Evolutionary conservation across 768 basidiomycete species (phyloP).

Genomic region (Holtermannia corniformis): DNA sequence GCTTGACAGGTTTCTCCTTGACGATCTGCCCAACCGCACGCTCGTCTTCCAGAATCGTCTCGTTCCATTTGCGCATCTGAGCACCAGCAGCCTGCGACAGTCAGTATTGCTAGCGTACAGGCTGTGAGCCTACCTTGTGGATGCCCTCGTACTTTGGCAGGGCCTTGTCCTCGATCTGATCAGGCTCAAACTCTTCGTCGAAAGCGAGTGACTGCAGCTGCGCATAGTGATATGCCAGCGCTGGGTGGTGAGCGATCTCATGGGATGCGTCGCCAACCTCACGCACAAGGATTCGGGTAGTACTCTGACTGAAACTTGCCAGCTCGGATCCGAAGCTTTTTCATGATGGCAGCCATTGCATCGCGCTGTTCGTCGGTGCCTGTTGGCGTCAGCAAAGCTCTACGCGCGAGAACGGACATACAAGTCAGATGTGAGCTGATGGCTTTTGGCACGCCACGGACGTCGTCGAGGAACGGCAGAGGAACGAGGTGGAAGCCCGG

Average conservation of each 20-base stretch:
- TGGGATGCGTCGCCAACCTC: background rate
- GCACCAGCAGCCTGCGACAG: conserved; percentile 49
- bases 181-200: conserved; percentile 70
- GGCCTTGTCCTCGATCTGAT: conserved; percentile 69
- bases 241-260: conserved; percentile 43
- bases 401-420: conserved; percentile 30
- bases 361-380: conserved; percentile 62
- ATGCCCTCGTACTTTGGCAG: conserved; percentile 66
- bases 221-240: conserved; percentile 76
- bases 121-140: conserved; percentile 56
- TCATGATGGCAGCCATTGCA: conserved; percentile 62
- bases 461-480: conserved; percentile 90
- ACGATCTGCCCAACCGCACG: conserved; percentile 48
- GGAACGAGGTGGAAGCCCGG: conserved; percentile 88
- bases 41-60: conserved; percentile 57
- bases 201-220: conserved; percentile 89
- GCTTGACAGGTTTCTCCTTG: conserved; percentile 47
- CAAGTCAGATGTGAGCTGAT: conserved; percentile 59
- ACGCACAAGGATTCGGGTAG: conserved; percentile 63
- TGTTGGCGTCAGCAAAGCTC: conserved; percentile 32
- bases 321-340: conserved; percentile 66
- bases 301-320: conserved; percentile 63
- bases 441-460: conserved; percentile 57
- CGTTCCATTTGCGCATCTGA: conserved; percentile 63
- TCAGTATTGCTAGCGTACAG: background rate